Evolutionary conservation across 208 protist species (phyloP), one percentile per base, ranked within the genome.

Genomic region (Acanthamoeba royreba): DNA sequence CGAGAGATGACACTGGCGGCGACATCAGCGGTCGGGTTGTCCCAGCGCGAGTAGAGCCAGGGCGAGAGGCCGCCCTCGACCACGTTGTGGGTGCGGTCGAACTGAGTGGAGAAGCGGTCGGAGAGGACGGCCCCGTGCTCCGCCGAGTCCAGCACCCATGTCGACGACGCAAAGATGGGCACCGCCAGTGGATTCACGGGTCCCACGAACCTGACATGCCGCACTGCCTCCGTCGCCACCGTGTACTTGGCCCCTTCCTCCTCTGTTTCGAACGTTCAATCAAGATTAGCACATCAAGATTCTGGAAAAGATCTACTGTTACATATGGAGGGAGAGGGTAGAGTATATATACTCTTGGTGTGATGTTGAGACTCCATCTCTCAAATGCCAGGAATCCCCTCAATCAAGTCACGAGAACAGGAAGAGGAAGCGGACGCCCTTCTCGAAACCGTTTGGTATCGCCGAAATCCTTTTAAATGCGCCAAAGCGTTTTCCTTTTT

Each of bases 41-140:
- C 81, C 81, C 47, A 88, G 47, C 81, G 81, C 40, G 81, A 66
- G 28, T 88, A 88, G 19, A 66, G 47, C 47, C 52, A 88, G 46
- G 81, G 81, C 33, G 72, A 81, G 72, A 49, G 72, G 15, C 72
- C 72, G 40, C 72, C 72, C 9, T 81, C 72, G 13, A 81, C 72
- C 15, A 25, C 38, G 42, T 81, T 81, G 42, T 45, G 15, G 22
- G 72, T 81, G 42, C 72, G 72, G 72, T 81, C 40, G 72, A 81
- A 81, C 25, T 42, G 72, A 42, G 43, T 25, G 4, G 72, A 81
- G 42, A 81, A 81, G 42, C 72, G 72, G 72, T 81, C 72, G 8
- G 72, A 81, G 40, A 81, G 72, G 25, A 81, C 38, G 17, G 72
- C 72, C 4, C 72, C 72, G 42, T 81, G 72, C 17, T 81, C 72